Conservation (phyloP, 1,284 basidiomycete genomes). For the Rhodotorula sp. region DNA sequence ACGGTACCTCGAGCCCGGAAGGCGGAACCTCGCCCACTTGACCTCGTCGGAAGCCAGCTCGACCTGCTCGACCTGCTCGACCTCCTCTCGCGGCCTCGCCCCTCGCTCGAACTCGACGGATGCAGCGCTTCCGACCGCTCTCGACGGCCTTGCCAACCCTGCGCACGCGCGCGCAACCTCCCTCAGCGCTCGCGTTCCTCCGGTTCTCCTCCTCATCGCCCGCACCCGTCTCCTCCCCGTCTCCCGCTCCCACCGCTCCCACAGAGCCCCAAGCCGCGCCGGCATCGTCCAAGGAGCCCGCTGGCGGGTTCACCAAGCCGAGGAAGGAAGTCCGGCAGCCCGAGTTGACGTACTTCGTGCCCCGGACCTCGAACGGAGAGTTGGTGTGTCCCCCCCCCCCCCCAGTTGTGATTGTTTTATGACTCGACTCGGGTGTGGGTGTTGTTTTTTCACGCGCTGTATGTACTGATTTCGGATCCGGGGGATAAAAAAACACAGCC, state of each 20-base stretch:
- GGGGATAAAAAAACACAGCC: not conserved
- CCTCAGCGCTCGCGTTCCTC: not conserved
- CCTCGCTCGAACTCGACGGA: not conserved
- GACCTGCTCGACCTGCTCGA: no score
- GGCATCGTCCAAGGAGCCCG: not conserved
- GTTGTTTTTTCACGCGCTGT: no score
- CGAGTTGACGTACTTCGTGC: constrained; percentile 13
- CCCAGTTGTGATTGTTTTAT: no score
- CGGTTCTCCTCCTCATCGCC: not conserved
- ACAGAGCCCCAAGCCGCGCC: not conserved
- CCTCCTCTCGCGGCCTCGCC: no score
- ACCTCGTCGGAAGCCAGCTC: no score
- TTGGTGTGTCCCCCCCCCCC: not conserved
- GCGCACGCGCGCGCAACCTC: not conserved
- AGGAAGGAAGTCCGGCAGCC: no score
- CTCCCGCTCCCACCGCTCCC: not conserved
- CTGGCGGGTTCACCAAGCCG: no score
- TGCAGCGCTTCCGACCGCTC: not conserved
- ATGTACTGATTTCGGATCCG: not conserved
- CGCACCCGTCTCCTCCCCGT: not conserved
- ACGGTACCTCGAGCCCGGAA: no score
- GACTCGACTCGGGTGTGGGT: no score
- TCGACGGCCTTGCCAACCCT: not conserved
- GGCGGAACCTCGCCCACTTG: no score
- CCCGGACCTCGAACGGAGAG: constrained; percentile 15